Evolutionary conservation across 495 filamentous ascomycete genomes (phyloP).

Genomic region (Pseudoneurospora amorphoporcata): DNA sequence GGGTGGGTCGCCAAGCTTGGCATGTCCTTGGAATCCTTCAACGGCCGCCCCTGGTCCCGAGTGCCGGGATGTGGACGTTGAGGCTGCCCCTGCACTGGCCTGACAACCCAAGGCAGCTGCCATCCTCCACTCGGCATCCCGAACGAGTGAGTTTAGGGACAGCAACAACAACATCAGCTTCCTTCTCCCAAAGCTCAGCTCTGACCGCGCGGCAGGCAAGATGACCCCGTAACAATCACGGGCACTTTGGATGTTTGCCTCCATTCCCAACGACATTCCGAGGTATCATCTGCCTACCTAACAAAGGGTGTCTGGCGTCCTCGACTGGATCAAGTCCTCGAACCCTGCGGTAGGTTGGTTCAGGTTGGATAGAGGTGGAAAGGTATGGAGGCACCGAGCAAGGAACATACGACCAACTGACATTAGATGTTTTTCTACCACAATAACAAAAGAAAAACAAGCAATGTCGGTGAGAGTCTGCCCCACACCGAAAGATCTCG

Average conservation of each 20-base stretch:
- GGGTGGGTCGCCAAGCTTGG: neutral
- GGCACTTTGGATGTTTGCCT: neutral
- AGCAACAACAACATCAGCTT: neutral
- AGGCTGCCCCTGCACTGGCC: neutral
- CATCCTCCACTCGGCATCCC: neutral
- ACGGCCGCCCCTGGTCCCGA: neutral
- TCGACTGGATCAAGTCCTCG: neutral
- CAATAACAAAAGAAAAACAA: neutral
- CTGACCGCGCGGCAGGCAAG: neutral
- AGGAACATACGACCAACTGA: neutral
- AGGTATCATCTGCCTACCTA: neutral
- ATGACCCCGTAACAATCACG: neutral
- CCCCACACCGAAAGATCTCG: neutral
- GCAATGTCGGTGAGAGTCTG: neutral
- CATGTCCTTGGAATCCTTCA: neutral
- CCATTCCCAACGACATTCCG: neutral
- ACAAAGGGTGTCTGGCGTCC: neutral
- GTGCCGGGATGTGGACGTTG: neutral
- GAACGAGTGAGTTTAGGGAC: neutral
- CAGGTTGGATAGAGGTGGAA: neutral
- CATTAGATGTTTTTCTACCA: neutral
- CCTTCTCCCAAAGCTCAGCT: neutral
- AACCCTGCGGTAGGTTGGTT: neutral
- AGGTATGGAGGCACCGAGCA: neutral
- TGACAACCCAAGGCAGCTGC: neutral